Percentiles rank a stretch among this genome's conserved stretches.
phyloP scores from a whole-genome alignment of 2,329 filamentous ascomycete genomes.

The Purpureocillium takamizusanense region DNA sequence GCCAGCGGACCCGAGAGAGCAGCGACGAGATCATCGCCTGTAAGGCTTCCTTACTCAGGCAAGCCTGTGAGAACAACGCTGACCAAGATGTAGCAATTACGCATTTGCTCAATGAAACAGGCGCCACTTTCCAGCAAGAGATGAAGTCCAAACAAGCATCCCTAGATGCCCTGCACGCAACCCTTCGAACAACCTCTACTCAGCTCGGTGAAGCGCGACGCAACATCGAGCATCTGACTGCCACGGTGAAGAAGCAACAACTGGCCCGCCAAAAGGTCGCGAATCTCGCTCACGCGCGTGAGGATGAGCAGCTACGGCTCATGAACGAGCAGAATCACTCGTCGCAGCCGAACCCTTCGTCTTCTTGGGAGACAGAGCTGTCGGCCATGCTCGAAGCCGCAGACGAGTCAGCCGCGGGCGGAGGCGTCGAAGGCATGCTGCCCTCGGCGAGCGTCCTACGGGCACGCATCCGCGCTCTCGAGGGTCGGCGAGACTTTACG shows the following conservation, averaged over 20 bases:
- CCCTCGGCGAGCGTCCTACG: conserved; percentile 54
- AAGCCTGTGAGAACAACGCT: neutral
- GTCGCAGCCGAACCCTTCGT: conserved; percentile 34
- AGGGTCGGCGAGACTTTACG: conserved; percentile 57
- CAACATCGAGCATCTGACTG: conserved; percentile 61
- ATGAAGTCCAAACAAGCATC: conserved; percentile 75
- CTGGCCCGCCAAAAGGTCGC: conserved; percentile 62
- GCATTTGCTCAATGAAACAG: conserved; percentile 69
- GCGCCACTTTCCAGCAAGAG: conserved; percentile 70
- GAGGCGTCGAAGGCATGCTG: conserved; percentile 35
- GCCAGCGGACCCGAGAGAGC: conserved; percentile 56
- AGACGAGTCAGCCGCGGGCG: conserved; percentile 22
- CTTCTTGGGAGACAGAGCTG: conserved; percentile 46
- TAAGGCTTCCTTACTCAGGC: conserved; percentile 32
- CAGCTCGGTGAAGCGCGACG: conserved; percentile 71
- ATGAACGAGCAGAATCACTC: conserved; percentile 30
- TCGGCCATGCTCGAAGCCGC: conserved; percentile 35
- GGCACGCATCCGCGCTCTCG: conserved; percentile 62
- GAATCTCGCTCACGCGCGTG: conserved; percentile 67
- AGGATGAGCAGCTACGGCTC: conserved; percentile 53
- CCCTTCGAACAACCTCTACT: conserved; percentile 71
- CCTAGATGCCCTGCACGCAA: conserved; percentile 72
- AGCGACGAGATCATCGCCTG: conserved; percentile 72
- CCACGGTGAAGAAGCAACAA: conserved; percentile 54
- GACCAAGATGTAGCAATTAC: conserved; percentile 55